Evolutionary conservation across 2,329 filamentous ascomycete species (phyloP).

Genomic region (Ceratocystis variospora): DNA sequence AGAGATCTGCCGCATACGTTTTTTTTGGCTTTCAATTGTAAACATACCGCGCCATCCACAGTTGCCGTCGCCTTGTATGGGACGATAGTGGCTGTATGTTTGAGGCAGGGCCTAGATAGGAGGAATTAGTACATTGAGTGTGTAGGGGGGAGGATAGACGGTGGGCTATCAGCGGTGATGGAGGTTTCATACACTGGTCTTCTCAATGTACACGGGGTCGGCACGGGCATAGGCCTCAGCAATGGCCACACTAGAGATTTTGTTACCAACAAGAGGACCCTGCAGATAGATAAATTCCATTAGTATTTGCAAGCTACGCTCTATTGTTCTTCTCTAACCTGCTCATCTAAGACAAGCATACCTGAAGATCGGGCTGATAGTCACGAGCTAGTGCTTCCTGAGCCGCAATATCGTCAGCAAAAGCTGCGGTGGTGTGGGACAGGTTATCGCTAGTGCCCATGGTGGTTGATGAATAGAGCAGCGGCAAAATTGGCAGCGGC

Average conservation of each 20-base stretch:
- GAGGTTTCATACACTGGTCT: slow-evolving; percentile 56
- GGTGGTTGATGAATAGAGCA: slow-evolving; percentile 23
- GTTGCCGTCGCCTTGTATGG: slow-evolving; percentile 82
- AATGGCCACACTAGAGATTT: slow-evolving; percentile 62
- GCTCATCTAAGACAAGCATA: slow-evolving; percentile 26
- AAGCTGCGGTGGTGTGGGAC: slow-evolving; percentile 20
- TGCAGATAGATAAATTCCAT: slow-evolving; percentile 30
- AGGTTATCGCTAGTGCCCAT: slow-evolving; percentile 26
- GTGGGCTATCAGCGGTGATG: background rate
- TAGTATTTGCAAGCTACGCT: slow-evolving; percentile 18
- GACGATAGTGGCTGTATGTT: slow-evolving; percentile 77
- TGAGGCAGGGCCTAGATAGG: slow-evolving; percentile 56
- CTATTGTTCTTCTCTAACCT: background rate
- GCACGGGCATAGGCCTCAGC: slow-evolving; percentile 77
- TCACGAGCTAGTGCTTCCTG: slow-evolving; percentile 48
- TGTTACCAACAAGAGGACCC: slow-evolving; percentile 72
- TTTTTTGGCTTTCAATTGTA: slow-evolving; percentile 14
- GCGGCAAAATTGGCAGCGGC: slow-evolving; percentile 11
- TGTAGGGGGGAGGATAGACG: background rate
- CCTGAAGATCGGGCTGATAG: slow-evolving; percentile 44
- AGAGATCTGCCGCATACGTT: background rate
- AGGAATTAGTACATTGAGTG: background rate
- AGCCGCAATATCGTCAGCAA: slow-evolving; percentile 35
- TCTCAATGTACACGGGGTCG: slow-evolving; percentile 70
- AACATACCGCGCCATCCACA: slow-evolving; percentile 92